Evolutionary conservation across 306 rosid species (phyloP).

Genomic region (Prunus mira): DNA sequence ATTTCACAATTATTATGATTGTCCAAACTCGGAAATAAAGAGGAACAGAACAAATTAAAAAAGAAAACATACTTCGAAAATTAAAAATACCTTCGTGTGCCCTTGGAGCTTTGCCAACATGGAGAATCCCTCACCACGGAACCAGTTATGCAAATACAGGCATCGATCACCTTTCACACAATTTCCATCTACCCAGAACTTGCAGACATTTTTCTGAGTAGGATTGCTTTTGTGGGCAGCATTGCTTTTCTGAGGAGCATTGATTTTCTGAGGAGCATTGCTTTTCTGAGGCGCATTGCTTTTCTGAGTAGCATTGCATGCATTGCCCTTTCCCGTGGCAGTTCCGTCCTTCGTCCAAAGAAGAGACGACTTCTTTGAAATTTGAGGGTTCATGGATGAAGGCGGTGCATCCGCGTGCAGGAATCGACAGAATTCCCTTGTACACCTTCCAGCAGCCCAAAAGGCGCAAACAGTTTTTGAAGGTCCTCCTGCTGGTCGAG

Average conservation of each 20-base stretch:
- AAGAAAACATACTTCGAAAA: not conserved
- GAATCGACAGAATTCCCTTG: not conserved
- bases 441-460: not conserved
- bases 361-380: not conserved
- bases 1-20: not conserved
- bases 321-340: not conserved
- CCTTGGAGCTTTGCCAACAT: constrained; percentile 40
- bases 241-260: not conserved
- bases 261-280: not conserved
- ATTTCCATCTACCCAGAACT: constrained; percentile 30
- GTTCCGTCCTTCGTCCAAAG: not conserved
- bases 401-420: not conserved
- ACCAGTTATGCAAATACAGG: constrained; percentile 35
- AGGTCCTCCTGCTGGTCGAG: not conserved
- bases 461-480: not conserved
- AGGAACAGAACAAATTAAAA: not conserved
- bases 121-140: constrained; percentile 29
- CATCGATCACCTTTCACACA: constrained; percentile 38
- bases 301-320: not conserved
- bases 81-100: constrained; percentile 38
- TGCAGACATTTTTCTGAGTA: constrained; percentile 20
- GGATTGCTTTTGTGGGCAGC: not conserved
- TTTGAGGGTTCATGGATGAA: not conserved
- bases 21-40: not conserved
- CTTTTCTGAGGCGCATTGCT: not conserved